Evolutionary conservation across 305 asterid genomes (phyloP).

Genomic region (Fraxinus dipetala): DNA sequence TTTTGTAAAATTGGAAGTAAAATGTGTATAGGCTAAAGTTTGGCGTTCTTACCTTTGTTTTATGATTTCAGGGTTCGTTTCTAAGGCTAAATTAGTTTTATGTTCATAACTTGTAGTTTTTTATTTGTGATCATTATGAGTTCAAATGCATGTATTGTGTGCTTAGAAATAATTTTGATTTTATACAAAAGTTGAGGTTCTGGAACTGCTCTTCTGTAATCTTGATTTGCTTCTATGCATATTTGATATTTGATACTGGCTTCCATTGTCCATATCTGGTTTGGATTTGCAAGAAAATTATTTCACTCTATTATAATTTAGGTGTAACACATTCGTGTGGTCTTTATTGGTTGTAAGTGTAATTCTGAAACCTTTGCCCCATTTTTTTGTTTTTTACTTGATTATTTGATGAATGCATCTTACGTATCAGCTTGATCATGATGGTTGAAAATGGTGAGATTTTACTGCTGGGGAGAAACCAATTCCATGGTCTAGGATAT

Average conservation of each 20-base stretch:
- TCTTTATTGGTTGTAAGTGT: background rate
- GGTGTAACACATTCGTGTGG: background rate
- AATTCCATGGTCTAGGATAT: background rate
- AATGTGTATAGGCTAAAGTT: slow-evolving; percentile 41
- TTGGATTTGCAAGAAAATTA: background rate
- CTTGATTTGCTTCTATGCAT: slow-evolving; percentile 18
- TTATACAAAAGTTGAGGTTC: background rate
- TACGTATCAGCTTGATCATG: background rate
- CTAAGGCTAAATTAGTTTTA: slow-evolving; percentile 13
- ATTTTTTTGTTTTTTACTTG: background rate
- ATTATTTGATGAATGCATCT: background rate
- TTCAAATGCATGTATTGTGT: background rate
- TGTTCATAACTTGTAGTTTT: slow-evolving; percentile 16
- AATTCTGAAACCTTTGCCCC: background rate
- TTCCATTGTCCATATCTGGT: background rate
- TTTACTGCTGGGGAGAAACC: background rate
- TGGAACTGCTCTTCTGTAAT: slow-evolving; percentile 14
- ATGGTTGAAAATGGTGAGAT: background rate
- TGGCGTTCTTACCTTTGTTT: slow-evolving; percentile 27
- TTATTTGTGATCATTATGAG: slow-evolving; percentile 13
- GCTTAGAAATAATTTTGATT: background rate
- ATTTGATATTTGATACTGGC: background rate
- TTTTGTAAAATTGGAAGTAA: slow-evolving; percentile 3
- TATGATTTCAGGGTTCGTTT: slow-evolving; percentile 26
- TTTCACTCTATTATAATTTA: background rate